Conservation (phyloP, 345 rosid species). For the Sisymbrium irio region DNA sequence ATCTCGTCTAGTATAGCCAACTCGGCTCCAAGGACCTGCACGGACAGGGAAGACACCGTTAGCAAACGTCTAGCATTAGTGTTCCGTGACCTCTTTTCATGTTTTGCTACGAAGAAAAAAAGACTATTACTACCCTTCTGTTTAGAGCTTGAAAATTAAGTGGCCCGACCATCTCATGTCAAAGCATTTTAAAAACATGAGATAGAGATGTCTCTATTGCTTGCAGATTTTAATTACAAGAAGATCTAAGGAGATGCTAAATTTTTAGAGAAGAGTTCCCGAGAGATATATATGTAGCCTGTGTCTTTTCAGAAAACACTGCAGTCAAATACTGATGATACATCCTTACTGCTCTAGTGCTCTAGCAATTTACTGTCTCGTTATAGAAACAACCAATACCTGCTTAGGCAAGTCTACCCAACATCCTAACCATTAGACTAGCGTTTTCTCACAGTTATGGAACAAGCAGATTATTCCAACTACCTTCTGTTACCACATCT, state of each 20-base stretch:
- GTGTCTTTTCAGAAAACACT: not conserved
- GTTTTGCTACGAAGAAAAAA: not conserved
- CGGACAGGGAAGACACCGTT: not conserved
- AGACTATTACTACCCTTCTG: not conserved
- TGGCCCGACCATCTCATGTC: not conserved
- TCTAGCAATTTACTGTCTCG: not conserved
- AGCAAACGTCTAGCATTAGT: not conserved
- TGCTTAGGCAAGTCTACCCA: not conserved
- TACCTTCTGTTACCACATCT: not conserved
- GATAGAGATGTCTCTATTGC: not conserved
- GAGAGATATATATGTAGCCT: not conserved
- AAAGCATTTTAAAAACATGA: not conserved
- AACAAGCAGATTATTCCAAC: not conserved
- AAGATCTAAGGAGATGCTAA: not conserved
- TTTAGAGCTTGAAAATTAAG: not conserved
- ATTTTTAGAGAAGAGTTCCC: not conserved
- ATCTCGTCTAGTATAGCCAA: conserved; percentile 92
- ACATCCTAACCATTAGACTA: not conserved
- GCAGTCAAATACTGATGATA: not conserved
- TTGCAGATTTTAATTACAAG: not conserved
- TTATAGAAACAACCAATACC: not conserved
- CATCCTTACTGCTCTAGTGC: not conserved
- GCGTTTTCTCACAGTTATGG: not conserved
- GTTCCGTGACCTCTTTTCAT: not conserved
- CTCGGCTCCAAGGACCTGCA: conserved; percentile 88